Percentiles rank a stretch among this genome's conserved stretches.
Evolutionary conservation across 371 early-diverging fungal species (phyloP).

Genomic region (Syncephalastrum racemosum): DNA sequence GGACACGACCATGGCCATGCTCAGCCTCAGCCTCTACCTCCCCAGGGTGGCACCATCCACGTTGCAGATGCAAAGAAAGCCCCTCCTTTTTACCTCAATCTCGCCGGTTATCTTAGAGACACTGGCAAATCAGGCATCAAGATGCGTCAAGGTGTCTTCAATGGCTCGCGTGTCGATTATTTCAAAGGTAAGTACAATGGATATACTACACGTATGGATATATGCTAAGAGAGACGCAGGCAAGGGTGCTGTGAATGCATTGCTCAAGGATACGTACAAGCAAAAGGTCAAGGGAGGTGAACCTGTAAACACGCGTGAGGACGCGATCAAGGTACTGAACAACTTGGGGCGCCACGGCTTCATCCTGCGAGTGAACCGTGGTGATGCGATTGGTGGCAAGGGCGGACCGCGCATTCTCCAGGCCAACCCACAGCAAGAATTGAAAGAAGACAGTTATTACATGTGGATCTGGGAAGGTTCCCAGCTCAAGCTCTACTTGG

Average conservation of each 20-base stretch:
- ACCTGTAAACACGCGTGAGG: slow-evolving; percentile 60
- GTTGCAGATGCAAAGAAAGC: slow-evolving; percentile 47
- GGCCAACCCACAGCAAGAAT: slow-evolving; percentile 66
- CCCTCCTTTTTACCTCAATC: slow-evolving; percentile 32
- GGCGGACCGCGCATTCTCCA: slow-evolving; percentile 54
- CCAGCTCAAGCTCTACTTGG: slow-evolving; percentile 70
- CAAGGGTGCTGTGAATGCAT: slow-evolving; percentile 85
- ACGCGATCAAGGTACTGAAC: slow-evolving; percentile 66
- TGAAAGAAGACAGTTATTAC: slow-evolving; percentile 85
- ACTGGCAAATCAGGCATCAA: slow-evolving; percentile 70
- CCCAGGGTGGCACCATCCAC: slow-evolving; percentile 22
- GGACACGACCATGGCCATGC: slow-evolving; percentile 17
- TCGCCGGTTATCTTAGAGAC: slow-evolving; percentile 39
- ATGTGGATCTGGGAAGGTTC: slow-evolving; percentile 97
- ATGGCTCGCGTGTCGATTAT: slow-evolving; percentile 89
- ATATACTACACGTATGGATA: background rate
- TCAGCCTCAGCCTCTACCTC: slow-evolving; percentile 4
- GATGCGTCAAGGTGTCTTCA: slow-evolving; percentile 83
- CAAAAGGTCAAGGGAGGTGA: slow-evolving; percentile 4
- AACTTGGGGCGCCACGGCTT: slow-evolving; percentile 71
- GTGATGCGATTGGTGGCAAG: slow-evolving; percentile 53
- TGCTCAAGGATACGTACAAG: slow-evolving; percentile 69
- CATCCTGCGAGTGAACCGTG: slow-evolving; percentile 72
- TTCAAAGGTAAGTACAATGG: slow-evolving; percentile 73
- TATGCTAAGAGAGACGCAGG: slow-evolving; percentile 40